Evolutionary conservation across 139 green algal genomes (phyloP).

Genomic region (Ostreobium quekettii): DNA sequence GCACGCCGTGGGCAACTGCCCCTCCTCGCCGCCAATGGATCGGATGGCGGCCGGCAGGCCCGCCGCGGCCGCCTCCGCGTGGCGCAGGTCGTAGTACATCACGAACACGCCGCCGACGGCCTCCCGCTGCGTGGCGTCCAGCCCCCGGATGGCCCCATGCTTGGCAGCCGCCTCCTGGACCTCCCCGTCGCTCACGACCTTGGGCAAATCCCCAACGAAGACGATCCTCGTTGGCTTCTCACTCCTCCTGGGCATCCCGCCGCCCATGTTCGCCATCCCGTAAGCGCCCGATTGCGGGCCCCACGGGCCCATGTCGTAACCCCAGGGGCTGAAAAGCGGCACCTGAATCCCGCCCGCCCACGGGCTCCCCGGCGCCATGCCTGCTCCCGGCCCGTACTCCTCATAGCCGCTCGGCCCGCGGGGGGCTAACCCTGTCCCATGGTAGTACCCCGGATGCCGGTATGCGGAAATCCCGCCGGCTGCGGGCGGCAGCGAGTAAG

Average conservation of each 20-base stretch:
- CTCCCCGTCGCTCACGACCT: neutral
- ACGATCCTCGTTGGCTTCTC: constrained; percentile 15
- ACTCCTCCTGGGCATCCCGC: neutral
- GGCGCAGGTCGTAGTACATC: constrained; percentile 42
- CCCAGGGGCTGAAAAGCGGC: too few species aligned
- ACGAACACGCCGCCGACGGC: constrained; percentile 33
- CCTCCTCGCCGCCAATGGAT: constrained; percentile 5
- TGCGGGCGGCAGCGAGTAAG: too few species aligned
- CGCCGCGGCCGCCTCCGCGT: constrained; percentile 29
- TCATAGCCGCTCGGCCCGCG: too few species aligned
- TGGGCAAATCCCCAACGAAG: constrained; percentile 7
- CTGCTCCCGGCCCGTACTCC: too few species aligned
- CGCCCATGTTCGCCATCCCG: constrained; percentile 8
- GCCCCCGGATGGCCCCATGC: neutral
- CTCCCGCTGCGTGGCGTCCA: constrained; percentile 5
- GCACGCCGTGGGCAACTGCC: constrained; percentile 12
- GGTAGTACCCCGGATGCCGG: too few species aligned
- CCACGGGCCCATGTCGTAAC: too few species aligned
- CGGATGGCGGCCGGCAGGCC: constrained; percentile 28
- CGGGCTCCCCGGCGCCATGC: too few species aligned
- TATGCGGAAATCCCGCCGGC: too few species aligned
- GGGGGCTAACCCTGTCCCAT: too few species aligned
- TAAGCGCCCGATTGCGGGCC: constrained; percentile 11
- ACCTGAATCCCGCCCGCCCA: too few species aligned
- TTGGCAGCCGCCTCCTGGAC: constrained; percentile 14